These are phyloP conservation scores for Salvia miltiorrhiza DNA, from an alignment of 257 asterid genomes.

Conservation along the genomic window DNA sequence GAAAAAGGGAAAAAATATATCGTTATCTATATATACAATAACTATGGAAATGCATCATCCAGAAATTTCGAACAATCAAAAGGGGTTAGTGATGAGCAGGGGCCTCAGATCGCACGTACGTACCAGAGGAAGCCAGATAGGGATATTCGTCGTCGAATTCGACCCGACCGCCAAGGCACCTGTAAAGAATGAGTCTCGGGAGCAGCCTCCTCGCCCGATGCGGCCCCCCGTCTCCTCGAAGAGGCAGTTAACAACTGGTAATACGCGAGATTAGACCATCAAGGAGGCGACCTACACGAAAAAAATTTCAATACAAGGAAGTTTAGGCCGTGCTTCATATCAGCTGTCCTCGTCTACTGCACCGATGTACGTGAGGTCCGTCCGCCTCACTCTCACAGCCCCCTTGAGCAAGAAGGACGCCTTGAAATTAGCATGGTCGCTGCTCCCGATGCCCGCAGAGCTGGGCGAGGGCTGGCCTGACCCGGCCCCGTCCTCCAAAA, in stretches of 20 bases:
- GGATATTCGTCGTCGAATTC: slow-evolving; percentile 13
- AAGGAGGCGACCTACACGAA: slow-evolving; percentile 19
- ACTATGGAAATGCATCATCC: slow-evolving; percentile 36
- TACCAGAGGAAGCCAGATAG: slow-evolving; percentile 20
- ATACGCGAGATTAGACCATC: slow-evolving; percentile 18
- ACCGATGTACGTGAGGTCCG: slow-evolving; percentile 81
- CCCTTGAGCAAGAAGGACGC: slow-evolving; percentile 80
- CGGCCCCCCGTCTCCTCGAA: slow-evolving; percentile 17
- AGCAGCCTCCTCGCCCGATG: slow-evolving; percentile 34
- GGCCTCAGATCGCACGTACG: slow-evolving; percentile 33
- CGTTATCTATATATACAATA: slow-evolving; percentile 38
- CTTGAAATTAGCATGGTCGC: slow-evolving; percentile 64
- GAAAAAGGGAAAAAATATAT: slow-evolving; percentile 31
- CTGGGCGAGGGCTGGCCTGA: slow-evolving; percentile 54
- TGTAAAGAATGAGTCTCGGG: slow-evolving; percentile 40
- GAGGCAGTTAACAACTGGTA: slow-evolving; percentile 9
- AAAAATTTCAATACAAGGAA: slow-evolving; percentile 19
- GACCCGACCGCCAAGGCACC: slow-evolving; percentile 26
- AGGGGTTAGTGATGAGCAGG: slow-evolving; percentile 55
- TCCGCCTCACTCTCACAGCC: slow-evolving; percentile 76
- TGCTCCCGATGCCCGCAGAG: slow-evolving; percentile 42
- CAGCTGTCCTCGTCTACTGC: slow-evolving; percentile 90
- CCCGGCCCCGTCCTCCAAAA: slow-evolving; percentile 93
- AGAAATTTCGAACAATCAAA: slow-evolving; percentile 32
- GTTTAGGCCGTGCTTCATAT: slow-evolving; percentile 23